Evolutionary conservation across 1,284 basidiomycete species (phyloP), one percentile per base, ranked within the genome.

Genomic region (Amylostereum areolatum): DNA sequence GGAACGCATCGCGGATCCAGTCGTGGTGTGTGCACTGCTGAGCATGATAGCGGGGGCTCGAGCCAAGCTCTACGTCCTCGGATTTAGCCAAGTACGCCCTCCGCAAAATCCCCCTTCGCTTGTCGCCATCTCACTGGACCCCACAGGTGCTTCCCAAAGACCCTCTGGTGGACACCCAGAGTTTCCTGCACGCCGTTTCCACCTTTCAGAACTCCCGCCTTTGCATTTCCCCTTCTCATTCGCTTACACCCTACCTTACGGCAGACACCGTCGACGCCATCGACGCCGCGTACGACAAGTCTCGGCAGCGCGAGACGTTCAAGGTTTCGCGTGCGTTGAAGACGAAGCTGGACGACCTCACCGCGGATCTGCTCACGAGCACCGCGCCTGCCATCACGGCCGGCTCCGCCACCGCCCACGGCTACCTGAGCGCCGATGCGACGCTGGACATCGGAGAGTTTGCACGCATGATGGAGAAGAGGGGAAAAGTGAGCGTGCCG

Each of bases 1-100:
- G 57, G 85, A 89, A 64, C 75, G 82, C 33, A 73, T 85, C 46
- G 80, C 80, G 9, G 88, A 90, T 62, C 87, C 89, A 1, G 71
- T 71, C 30, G 75, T 83, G 45, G 73, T 91, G 10, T 75, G 85
- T 31, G 78, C 80, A 2, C 70, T 91, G 12, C 68, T 91, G 45
- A 85, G 81, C 52, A 71, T 87, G 40, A 74, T 89, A 27, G 69
- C 87, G 27, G 70, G 77, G 29, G 72, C 77, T 41, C 74, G 88
- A 35, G 89, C 86, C 65, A 83, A 81, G 59, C 72, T 91, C 10
- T 74, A 77, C 27, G 74, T 73, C 2, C 64, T 85, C 3, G 74
- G 75, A 5, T 70, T 67, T 56, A 60, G 64, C n/a, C 62, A 71
- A 52, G 70, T 74, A 53, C 31, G 67, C 59, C 36, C 33, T 28